Base-by-base conservation (phyloP, 257 asterid species). In the Lantana camara region DNA sequence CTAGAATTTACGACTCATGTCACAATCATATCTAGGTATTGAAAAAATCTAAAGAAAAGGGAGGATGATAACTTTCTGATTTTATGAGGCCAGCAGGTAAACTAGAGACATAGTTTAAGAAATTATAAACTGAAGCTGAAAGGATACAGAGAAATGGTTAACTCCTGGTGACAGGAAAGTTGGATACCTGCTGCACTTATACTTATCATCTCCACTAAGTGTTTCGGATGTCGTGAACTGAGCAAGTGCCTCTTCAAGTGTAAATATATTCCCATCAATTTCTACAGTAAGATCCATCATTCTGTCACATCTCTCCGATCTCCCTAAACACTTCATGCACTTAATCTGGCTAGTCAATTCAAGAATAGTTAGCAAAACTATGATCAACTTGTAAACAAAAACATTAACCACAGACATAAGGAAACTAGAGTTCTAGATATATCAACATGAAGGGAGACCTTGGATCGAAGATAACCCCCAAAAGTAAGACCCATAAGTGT, bases 391-490 rank as follows among this genome's bases (percentile, higher is more conserved):
- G 53, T 63, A 52, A 35, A 7, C 17, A 17, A 35, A 49, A 30
- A 21, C 17, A 65, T 34, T 45, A 19, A 58, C 13, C 40, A 57
- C 30, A 19, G 60, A 41, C n/a, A 20, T 10, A 11, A 52, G 32
- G 29, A 73, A 14, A 57, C 20, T 40, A 52, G 42, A 66, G 55
- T 38, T 27, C 45, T 42, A 24, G 44, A 24, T 37, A 44, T 22
- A 59, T 51, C 51, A 60, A 67, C 51, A 65, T 23, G 48, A 60
- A 56, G 56, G 63, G 70, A 27, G 57, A 84, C 91, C 86, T 81
- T 84, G 24, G 88, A 84, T 73, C 76, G 83, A 60, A 84, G 77
- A 71, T 81, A 84, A 57, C 91, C 91, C 4, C 91, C 86, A 73
- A 84, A 84, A 45, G 85, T 79, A 50, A 79, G 82, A 44, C 84